phyloP scores from a whole-genome alignment of 2,329 filamentous ascomycete genomes.

The Cladophialophora yegresii region DNA sequence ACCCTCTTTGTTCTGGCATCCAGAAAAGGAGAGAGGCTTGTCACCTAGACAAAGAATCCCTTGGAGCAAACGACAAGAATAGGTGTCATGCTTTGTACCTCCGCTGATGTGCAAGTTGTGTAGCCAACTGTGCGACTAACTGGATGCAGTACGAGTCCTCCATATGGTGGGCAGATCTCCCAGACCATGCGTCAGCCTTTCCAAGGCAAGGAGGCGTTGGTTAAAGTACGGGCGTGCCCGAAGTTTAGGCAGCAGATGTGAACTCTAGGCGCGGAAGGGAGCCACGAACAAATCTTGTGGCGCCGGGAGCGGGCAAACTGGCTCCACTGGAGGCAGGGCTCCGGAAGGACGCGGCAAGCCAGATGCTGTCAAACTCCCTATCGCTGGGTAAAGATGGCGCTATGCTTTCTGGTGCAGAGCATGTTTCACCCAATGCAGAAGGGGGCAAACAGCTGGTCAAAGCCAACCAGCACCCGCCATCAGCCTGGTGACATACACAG shows the following conservation, averaged over 20 bases:
- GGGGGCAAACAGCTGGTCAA: background rate
- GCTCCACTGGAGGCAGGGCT: conserved; percentile 3
- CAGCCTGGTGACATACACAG: conserved; percentile 5
- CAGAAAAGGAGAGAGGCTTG: background rate
- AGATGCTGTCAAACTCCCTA: background rate
- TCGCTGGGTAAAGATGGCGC: conserved; percentile 2
- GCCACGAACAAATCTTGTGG: background rate
- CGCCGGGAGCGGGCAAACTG: conserved; percentile 2
- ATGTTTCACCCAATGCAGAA: background rate
- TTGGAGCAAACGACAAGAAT: conserved; percentile 3
- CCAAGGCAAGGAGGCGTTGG: background rate
- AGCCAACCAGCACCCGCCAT: background rate
- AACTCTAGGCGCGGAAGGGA: background rate
- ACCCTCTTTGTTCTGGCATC: background rate
- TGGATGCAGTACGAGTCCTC: no score
- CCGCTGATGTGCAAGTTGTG: background rate
- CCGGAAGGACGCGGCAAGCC: conserved; percentile 11
- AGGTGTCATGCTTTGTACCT: background rate
- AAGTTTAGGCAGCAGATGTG: background rate
- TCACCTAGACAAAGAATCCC: background rate
- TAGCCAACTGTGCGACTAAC: background rate
- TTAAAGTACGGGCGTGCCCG: conserved; percentile 12
- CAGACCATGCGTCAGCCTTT: background rate
- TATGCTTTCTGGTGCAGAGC: conserved; percentile 4
- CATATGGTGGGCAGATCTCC: background rate